Evolutionary conservation across 2,329 filamentous ascomycete species (phyloP).

Genomic region (Sarocladiaceae sp.): DNA sequence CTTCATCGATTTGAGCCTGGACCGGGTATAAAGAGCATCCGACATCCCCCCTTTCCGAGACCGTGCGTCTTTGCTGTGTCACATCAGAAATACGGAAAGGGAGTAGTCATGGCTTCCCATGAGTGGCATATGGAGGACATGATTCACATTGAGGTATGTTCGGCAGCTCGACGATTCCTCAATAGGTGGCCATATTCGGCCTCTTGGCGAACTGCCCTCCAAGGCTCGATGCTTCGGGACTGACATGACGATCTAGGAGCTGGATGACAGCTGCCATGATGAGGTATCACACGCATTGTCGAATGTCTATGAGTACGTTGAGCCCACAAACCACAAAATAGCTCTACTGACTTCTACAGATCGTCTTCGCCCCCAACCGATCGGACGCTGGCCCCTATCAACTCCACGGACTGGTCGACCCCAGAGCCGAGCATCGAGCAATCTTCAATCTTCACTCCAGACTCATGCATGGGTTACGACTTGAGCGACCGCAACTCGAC

Average conservation of each 20-base stretch:
- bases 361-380: too few species aligned
- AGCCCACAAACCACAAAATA: too few species aligned
- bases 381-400: too few species aligned
- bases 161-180: not conserved
- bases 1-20: conserved; percentile 4
- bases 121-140: conserved; percentile 4
- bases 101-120: conserved; percentile 4
- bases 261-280: not conserved
- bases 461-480: too few species aligned
- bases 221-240: not conserved
- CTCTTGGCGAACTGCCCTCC: too few species aligned
- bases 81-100: not conserved
- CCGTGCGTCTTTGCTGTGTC: not conserved
- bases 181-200: too few species aligned
- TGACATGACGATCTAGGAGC: not conserved
- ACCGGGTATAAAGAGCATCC: not conserved
- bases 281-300: too few species aligned
- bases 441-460: too few species aligned
- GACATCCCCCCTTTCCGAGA: not conserved
- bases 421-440: too few species aligned
- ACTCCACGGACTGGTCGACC: too few species aligned
- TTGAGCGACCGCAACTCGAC: not conserved
- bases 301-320: too few species aligned
- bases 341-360: too few species aligned
- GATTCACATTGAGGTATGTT: conserved; percentile 1